These are phyloP conservation scores for Arxiozyma bovina DNA, from an alignment of 1,139 yeast genomes.

Conservation along the genomic window DNA sequence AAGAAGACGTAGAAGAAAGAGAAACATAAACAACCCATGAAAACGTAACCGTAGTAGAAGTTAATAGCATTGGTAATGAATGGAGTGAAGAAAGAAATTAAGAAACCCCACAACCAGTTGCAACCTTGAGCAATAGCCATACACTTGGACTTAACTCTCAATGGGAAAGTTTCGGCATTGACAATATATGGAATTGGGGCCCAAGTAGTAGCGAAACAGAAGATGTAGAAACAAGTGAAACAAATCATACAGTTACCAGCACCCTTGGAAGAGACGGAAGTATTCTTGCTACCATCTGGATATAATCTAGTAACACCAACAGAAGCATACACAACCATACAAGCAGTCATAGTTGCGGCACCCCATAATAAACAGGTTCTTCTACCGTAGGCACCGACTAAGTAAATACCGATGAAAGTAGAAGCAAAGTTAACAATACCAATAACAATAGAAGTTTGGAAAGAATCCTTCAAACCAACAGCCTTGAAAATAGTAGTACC, in stretches of 20 bases:
- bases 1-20: conserved; percentile 54
- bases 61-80: conserved; percentile 10
- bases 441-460: conserved; percentile 61
- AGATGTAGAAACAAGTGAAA: conserved; percentile 66
- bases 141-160: conserved; percentile 68
- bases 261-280: conserved; percentile 35
- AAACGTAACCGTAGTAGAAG: conserved; percentile 49
- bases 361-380: conserved; percentile 56
- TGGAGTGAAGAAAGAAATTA: conserved; percentile 11
- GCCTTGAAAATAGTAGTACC: conserved; percentile 69
- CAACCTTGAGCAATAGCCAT: conserved; percentile 61
- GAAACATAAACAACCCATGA: conserved; percentile 55
- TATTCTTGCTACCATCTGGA: conserved; percentile 44
- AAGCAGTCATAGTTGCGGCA: conserved; percentile 50
- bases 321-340: conserved; percentile 56
- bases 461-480: conserved; percentile 63
- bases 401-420: conserved; percentile 55
- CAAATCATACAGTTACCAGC: conserved; percentile 73
- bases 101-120: conserved; percentile 74
- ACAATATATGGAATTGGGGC: conserved; percentile 40
- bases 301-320: conserved; percentile 58
- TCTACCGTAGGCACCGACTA: conserved; percentile 62
- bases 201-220: conserved; percentile 64
- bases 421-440: conserved; percentile 73
- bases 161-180: conserved; percentile 68